phyloP scores from a whole-genome alignment of 139 green algal genomes.

The Haematococcus lacustris region DNA sequence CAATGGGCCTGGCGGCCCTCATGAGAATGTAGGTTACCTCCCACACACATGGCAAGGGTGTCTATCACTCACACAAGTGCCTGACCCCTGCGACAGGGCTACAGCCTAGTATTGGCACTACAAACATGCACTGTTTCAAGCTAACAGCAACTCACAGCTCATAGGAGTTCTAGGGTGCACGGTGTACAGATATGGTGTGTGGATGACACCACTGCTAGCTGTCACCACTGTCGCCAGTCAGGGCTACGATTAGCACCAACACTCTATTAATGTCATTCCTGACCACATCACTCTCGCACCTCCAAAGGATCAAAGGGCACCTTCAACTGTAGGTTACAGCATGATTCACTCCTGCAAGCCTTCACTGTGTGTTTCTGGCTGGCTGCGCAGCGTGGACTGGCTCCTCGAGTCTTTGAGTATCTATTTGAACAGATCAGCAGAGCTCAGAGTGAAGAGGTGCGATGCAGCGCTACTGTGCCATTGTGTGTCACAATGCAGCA shows the following conservation, averaged over 20 bases:
- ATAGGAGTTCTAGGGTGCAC: no score
- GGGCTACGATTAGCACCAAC: neutral
- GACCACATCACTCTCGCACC: neutral
- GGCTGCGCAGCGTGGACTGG: slow-evolving; percentile 58
- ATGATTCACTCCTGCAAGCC: no score
- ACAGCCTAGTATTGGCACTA: neutral
- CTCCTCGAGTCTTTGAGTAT: slow-evolving; percentile 73
- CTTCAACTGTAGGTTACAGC: no score
- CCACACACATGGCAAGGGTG: neutral
- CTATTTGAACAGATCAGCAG: slow-evolving; percentile 61
- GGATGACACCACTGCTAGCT: neutral
- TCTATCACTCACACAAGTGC: neutral
- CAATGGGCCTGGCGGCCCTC: neutral
- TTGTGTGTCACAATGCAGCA: neutral
- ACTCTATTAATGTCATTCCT: neutral
- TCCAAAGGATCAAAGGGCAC: neutral
- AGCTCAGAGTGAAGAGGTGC: slow-evolving; percentile 3
- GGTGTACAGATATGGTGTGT: neutral
- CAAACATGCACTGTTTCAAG: neutral
- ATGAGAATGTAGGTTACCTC: neutral
- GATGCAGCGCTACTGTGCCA: neutral
- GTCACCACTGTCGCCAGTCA: neutral
- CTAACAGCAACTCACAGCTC: neutral
- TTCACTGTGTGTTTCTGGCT: neutral
- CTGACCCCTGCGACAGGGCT: neutral